Evolutionary conservation across 768 basidiomycete genomes (phyloP).

Genomic region (Mycena crocata): DNA sequence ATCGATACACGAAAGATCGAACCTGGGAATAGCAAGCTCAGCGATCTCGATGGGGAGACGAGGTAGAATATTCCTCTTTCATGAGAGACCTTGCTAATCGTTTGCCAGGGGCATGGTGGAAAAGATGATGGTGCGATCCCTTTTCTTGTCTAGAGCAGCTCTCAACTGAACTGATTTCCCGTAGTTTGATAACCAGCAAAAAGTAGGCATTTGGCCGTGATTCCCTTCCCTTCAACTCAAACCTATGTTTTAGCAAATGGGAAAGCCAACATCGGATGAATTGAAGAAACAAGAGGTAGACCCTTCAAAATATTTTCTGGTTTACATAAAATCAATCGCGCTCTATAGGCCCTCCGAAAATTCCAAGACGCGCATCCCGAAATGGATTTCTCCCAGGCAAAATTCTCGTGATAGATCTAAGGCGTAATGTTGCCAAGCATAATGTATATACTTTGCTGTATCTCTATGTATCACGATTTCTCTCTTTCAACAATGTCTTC

Average conservation of each 20-base stretch:
- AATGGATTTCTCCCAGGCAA: constrained; percentile 93
- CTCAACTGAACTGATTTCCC: constrained; percentile 7
- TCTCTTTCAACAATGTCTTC: too few relatives aligned
- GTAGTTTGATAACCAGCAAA: constrained; percentile 85
- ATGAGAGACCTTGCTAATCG: constrained; percentile 4
- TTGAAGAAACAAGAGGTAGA: constrained; percentile 90
- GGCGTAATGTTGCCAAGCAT: not conserved
- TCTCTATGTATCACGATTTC: constrained; percentile 14
- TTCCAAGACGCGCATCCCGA: constrained; percentile 94
- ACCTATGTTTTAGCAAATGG: constrained; percentile 80
- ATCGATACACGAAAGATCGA: constrained; percentile 97
- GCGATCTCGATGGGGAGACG: constrained; percentile 96
- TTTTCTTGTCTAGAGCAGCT: constrained; percentile 7
- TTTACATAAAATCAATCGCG: constrained; percentile 5
- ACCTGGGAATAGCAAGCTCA: constrained; percentile 94
- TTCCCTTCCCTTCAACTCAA: constrained; percentile 8
- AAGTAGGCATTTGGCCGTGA: constrained; percentile 51
- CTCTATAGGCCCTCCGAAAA: constrained; percentile 78
- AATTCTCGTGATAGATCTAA: constrained; percentile 68
- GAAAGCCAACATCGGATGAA: constrained; percentile 95
- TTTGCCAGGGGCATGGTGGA: constrained; percentile 91
- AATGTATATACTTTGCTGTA: constrained; percentile 7
- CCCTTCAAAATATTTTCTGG: not conserved
- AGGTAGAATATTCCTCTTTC: constrained; percentile 53
- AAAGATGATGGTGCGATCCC: constrained; percentile 95